Evolutionary conservation across 2,329 filamentous ascomycete genomes (phyloP).

Genomic region (Neonectria magnoliae): DNA sequence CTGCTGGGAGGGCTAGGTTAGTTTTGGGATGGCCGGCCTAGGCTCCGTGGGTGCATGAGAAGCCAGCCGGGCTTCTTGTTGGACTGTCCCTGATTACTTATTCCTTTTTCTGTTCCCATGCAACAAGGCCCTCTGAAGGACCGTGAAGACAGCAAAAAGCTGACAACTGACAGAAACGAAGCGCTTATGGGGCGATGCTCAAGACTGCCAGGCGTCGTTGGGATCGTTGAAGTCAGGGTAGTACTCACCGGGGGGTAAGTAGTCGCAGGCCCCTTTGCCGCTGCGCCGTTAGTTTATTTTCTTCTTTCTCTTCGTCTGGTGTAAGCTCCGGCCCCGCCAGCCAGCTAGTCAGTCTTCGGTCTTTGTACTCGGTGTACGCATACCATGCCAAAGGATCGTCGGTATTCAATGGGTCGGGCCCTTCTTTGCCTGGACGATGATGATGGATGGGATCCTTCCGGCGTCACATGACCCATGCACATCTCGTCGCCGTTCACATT

Average conservation of each 20-base stretch:
- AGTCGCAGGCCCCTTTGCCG: background rate
- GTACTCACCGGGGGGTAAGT: background rate
- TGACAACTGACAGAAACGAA: background rate
- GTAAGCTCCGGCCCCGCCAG: background rate
- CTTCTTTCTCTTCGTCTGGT: background rate
- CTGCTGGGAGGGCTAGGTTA: constrained; percentile 12
- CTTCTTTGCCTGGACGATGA: background rate
- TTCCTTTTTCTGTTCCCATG: background rate
- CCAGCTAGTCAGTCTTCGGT: background rate
- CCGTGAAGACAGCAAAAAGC: background rate
- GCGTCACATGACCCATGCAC: constrained; percentile 1
- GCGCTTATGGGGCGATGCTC: background rate
- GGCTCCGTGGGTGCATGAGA: background rate
- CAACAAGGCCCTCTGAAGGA: constrained; percentile 15
- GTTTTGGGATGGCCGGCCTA: constrained; percentile 11
- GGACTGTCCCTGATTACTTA: background rate
- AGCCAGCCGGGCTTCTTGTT: background rate
- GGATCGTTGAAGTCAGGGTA: background rate
- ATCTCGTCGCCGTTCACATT: background rate
- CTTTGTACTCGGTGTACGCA: background rate
- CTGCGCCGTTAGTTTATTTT: background rate
- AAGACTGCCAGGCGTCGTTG: background rate
- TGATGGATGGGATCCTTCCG: background rate
- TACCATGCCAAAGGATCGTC: background rate
- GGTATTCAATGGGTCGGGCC: background rate